Base-by-base conservation (phyloP, 228 moss, liverwort and hornwort genomes). In the Sphagnum fallax region DNA sequence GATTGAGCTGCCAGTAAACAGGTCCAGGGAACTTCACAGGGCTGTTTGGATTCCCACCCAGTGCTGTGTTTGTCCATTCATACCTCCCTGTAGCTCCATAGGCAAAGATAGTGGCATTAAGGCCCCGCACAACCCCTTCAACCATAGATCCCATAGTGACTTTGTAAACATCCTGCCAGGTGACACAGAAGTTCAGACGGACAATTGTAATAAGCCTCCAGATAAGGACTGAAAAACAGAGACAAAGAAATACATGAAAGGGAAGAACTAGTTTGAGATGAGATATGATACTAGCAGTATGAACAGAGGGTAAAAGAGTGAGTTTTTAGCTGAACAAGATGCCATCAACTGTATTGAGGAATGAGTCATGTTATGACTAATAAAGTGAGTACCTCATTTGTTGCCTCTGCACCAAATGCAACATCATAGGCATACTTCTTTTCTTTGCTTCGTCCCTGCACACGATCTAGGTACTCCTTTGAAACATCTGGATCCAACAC, bases 71-170 rank as follows among this genome's bases (percentile, higher is more conserved):
- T 32, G 32, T 32, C 32, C 32, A 32, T 32, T 32, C 32, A 10
- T 84, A 91, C 91, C 91, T 92, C 67, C 92, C 92, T 15, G 92
- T 92, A 66, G 92, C 92, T 63, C 92, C 92, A 81, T 92, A 92
- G 8, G 92, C 92, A 67, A 92, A 89, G 69, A 92, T 89, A 64
- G 92, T 92, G 70, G 92, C 92, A 79, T 92, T 92, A 51, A 92
- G 87, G 49, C 92, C 92, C 73, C 87, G 80, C 67, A 92, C 87
- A 61, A 92, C 92, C 65, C 92, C 89, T 69, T 92, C 92, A 55
- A 92, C 92, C 83, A 92, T 92, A 63, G 81, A 74, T 67, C 85
- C 83, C 6, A 87, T 85, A 66, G 92, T 89, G 72, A 87, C 76
- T 70, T 87, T 76, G 79, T 89, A 92, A 49, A 92, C 89, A 87